A percentile compares a stretch with the other conserved stretches of the same genome.
These are phyloP conservation scores for Brachypodium distachyon DNA, from an alignment of 202 grass and related monocot species.

Conservation along the genomic window DNA sequence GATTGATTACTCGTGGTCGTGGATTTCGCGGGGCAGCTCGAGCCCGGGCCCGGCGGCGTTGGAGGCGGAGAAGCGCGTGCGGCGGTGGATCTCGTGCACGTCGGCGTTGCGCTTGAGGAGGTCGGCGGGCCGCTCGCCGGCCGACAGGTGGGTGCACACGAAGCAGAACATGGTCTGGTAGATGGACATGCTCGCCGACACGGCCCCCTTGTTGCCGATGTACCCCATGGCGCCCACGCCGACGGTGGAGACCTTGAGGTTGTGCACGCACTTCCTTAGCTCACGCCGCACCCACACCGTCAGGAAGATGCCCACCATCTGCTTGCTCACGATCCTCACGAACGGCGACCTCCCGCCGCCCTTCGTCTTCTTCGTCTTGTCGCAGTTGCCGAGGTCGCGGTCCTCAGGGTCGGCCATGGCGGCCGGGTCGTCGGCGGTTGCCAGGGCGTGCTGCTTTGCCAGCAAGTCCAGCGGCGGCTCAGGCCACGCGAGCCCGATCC, in stretches of 20 bases:
- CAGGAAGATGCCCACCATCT: constrained; percentile 86
- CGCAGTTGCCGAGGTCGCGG: background rate
- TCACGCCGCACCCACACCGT: background rate
- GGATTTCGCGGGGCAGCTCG: constrained; percentile 42
- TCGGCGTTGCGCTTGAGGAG: constrained; percentile 61
- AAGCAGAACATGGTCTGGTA: constrained; percentile 98
- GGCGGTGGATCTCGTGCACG: constrained; percentile 77
- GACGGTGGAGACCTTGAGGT: constrained; percentile 86
- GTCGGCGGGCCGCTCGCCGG: constrained; percentile 66
- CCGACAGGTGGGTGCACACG: constrained; percentile 69
- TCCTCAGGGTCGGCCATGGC: constrained; percentile 18
- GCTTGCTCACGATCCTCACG: constrained; percentile 85
- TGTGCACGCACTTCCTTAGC: constrained; percentile 41
- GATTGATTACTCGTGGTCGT: constrained; percentile 68
- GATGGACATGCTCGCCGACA: constrained; percentile 93
- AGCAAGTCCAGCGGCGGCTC: constrained; percentile 72
- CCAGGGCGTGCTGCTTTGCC: too few species aligned
- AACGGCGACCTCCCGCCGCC: constrained; percentile 42
- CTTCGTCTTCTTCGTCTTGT: too few species aligned
- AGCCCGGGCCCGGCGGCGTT: too few species aligned
- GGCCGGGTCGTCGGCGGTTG: too few species aligned
- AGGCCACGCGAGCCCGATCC: constrained; percentile 77
- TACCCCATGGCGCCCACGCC: constrained; percentile 96
- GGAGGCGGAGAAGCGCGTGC: constrained; percentile 47
- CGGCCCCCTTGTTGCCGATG: constrained; percentile 91